phyloP scores from a whole-genome alignment of 176 grass and related monocot genomes.

The Oryza brachyantha region DNA sequence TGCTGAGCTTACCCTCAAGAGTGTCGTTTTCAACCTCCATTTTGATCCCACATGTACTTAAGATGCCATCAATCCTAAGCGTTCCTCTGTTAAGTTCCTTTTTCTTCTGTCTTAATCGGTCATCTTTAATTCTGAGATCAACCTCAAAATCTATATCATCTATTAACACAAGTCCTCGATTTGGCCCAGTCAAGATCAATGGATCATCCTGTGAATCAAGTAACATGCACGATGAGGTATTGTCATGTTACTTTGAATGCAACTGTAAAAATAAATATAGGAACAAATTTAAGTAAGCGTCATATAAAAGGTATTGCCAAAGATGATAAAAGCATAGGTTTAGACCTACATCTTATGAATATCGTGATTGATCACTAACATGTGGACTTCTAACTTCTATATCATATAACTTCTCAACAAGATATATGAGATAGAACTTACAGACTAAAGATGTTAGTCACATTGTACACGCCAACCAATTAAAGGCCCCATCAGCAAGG shows the following conservation, averaged over 20 bases:
- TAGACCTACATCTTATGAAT: too few relatives aligned
- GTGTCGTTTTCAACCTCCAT: not conserved
- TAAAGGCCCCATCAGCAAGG: not conserved
- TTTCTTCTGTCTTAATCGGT: not conserved
- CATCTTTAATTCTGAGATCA: not conserved
- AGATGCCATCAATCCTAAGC: not conserved
- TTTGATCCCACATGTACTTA: not conserved
- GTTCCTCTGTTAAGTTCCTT: slow-evolving; percentile 2
- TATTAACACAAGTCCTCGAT: slow-evolving; percentile 1
- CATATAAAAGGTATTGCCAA: not conserved
- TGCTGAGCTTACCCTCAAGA: not conserved
- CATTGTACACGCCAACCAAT: not conserved
- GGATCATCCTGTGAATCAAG: not conserved
- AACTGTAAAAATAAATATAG: not conserved
- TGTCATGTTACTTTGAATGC: not conserved
- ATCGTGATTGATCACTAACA: not conserved
- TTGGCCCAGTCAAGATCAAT: not conserved
- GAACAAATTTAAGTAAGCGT: not conserved
- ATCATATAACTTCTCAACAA: not conserved
- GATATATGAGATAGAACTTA: not conserved
- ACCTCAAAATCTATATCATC: not conserved
- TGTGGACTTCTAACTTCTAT: not conserved
- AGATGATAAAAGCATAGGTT: not conserved
- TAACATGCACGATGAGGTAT: not conserved
- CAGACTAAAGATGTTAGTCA: not conserved